Conservation (phyloP, 192 early-diverging fungal species). For the Gonapodya prolifera region DNA sequence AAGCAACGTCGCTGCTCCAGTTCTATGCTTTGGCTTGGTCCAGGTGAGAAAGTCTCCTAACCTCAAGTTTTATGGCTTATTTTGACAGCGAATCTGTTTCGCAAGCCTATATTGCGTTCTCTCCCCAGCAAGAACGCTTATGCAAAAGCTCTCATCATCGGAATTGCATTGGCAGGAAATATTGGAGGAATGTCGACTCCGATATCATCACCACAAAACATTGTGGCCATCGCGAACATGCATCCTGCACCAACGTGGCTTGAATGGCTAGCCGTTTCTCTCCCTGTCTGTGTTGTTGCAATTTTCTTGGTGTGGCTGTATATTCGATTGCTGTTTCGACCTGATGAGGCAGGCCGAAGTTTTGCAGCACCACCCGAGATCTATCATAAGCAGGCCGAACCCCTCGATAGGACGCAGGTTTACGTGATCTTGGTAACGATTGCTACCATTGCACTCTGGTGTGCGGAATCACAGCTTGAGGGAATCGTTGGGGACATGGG, state of each 20-base stretch:
- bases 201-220: slow-evolving; percentile 95
- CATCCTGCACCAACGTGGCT: slow-evolving; percentile 74
- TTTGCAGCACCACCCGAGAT: slow-evolving; percentile 21
- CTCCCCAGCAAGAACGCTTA: slow-evolving; percentile 68
- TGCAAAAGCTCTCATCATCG: slow-evolving; percentile 76
- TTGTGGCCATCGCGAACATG: slow-evolving; percentile 90
- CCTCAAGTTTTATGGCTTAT: slow-evolving; percentile 7
- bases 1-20: slow-evolving; percentile 91
- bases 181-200: slow-evolving; percentile 96
- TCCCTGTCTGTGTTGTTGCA: slow-evolving; percentile 71
- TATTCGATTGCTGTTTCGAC: slow-evolving; percentile 68
- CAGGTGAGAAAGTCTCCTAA: slow-evolving; percentile 26
- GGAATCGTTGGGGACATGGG: slow-evolving; percentile 88
- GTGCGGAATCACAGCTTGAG: slow-evolving; percentile 62
- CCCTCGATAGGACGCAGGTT: slow-evolving; percentile 44
- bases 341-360: slow-evolving; percentile 27
- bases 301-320: slow-evolving; percentile 74
- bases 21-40: slow-evolving; percentile 88
- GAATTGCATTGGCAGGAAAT: slow-evolving; percentile 94
- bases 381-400: slow-evolving; percentile 10
- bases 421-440: slow-evolving; percentile 66
- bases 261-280: slow-evolving; percentile 77
- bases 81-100: background rate
- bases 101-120: slow-evolving; percentile 79
- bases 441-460: slow-evolving; percentile 79